A percentile compares a stretch with the other conserved stretches of the same genome.
Evolutionary conservation across 2,329 filamentous ascomycete species (phyloP).

Genomic region (Magnaporthiopsis rhizophila): DNA sequence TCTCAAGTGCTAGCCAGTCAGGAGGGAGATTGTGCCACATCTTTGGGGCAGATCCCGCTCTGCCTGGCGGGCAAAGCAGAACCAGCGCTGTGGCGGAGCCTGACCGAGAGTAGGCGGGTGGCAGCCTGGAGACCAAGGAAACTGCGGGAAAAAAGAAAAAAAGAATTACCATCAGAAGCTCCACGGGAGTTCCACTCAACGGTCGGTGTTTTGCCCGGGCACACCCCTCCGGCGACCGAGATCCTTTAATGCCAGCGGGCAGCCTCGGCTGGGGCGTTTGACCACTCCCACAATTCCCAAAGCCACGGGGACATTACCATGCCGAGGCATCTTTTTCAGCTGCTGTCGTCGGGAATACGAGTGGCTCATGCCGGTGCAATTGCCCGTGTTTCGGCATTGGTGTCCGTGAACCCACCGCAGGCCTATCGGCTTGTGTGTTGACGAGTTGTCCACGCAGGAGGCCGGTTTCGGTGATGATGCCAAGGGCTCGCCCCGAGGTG

Average conservation of each 20-base stretch:
- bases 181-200: neutral
- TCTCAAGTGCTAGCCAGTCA: neutral
- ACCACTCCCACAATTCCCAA: neutral
- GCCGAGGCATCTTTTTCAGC: neutral
- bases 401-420: neutral
- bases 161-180: neutral
- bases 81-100: neutral
- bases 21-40: neutral
- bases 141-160: neutral
- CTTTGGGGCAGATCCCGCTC: neutral
- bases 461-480: neutral
- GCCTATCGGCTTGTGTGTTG: neutral
- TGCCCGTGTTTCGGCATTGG: neutral
- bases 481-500: neutral
- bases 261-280: too few species aligned
- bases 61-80: neutral
- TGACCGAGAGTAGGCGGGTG: neutral
- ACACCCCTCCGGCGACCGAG: neutral
- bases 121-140: neutral
- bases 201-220: neutral
- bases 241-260: neutral
- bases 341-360: neutral
- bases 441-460: neutral
- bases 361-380: neutral
- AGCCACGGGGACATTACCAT: neutral